Evolutionary conservation across 768 basidiomycete genomes (phyloP).

Genomic region (Fomitopsis serialis): DNA sequence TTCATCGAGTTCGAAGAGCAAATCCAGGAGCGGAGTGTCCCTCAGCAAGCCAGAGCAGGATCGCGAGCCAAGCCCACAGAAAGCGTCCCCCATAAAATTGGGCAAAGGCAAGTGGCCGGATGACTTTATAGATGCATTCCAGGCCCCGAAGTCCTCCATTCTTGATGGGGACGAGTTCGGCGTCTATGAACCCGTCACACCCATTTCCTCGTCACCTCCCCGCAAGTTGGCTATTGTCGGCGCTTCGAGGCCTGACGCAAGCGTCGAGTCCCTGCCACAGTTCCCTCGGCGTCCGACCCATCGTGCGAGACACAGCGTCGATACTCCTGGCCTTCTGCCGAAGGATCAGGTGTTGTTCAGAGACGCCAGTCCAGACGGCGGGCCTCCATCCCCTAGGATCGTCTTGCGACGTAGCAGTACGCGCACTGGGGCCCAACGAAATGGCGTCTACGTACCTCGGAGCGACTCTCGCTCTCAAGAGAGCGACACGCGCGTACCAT

Average conservation of each 20-base stretch:
- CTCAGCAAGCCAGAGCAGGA: constrained; percentile 12
- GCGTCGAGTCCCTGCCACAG: constrained; percentile 40
- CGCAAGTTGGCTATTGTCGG: constrained; percentile 54
- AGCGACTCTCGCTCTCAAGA: constrained; percentile 15
- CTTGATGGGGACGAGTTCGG: constrained; percentile 17
- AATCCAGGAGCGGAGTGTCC: constrained; percentile 11
- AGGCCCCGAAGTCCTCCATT: constrained; percentile 8
- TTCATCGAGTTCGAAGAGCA: constrained; percentile 38
- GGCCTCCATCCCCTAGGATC: constrained; percentile 35
- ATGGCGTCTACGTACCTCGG: constrained; percentile 42
- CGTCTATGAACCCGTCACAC: constrained; percentile 24
- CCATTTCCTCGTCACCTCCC: constrained; percentile 41
- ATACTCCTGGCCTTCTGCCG: constrained; percentile 34
- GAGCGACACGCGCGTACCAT: constrained; percentile 48
- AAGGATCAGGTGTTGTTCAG: constrained; percentile 31
- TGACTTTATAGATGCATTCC: constrained; percentile 64
- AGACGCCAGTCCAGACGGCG: constrained; percentile 55
- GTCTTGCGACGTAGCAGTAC: constrained; percentile 56
- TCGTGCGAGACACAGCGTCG: constrained; percentile 60
- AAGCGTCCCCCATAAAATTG: constrained; percentile 41
- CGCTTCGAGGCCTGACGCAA: constrained; percentile 37
- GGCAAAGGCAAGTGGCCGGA: constrained; percentile 83
- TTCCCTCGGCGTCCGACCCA: constrained; percentile 57
- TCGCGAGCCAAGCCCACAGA: constrained; percentile 22
- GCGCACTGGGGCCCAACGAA: constrained; percentile 39